Conservation (phyloP, 2,329 filamentous ascomycete genomes). For the Sarocladium strictum region DNA sequence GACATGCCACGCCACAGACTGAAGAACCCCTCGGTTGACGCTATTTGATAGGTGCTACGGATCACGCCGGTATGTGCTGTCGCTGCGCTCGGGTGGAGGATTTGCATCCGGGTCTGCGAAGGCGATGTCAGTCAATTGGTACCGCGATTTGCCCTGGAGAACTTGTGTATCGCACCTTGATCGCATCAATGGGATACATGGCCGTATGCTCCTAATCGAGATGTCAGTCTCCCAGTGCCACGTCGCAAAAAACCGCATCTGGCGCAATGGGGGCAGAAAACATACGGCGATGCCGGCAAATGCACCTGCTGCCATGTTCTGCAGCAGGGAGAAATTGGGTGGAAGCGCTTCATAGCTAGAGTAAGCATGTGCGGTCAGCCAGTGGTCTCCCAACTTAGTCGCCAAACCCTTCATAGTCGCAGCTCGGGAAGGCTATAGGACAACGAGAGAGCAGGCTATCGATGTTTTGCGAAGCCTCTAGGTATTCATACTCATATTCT, state of each 20-base stretch:
- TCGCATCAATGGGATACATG: conserved; percentile 97
- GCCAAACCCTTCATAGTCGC: background rate
- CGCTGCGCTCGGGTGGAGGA: conserved; percentile 75
- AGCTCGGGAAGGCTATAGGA: too few species aligned
- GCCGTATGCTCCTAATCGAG: conserved; percentile 83
- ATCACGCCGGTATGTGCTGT: conserved; percentile 82
- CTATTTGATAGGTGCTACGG: conserved; percentile 89
- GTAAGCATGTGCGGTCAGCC: background rate
- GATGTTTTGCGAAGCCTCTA: too few species aligned
- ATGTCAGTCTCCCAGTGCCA: background rate
- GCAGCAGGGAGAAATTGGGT: conserved; percentile 85
- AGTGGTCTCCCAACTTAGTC: background rate
- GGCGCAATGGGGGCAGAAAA: conserved; percentile 12
- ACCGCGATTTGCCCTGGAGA: too few species aligned
- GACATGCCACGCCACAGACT: conserved; percentile 96
- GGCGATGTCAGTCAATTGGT: conserved; percentile 14
- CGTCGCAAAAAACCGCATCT: background rate
- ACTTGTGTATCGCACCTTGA: conserved; percentile 63
- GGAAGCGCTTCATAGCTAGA: conserved; percentile 86
- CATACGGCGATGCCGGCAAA: conserved; percentile 93
- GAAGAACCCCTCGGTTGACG: conserved; percentile 79
- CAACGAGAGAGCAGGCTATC: too few species aligned
- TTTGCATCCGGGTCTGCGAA: conserved; percentile 89
- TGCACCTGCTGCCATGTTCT: conserved; percentile 94
- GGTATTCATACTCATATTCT: conserved; percentile 55